Evolutionary conservation across 1,139 yeast species (phyloP), one percentile per base, ranked within the genome.

Genomic region (Tardiomyces depauwii): DNA sequence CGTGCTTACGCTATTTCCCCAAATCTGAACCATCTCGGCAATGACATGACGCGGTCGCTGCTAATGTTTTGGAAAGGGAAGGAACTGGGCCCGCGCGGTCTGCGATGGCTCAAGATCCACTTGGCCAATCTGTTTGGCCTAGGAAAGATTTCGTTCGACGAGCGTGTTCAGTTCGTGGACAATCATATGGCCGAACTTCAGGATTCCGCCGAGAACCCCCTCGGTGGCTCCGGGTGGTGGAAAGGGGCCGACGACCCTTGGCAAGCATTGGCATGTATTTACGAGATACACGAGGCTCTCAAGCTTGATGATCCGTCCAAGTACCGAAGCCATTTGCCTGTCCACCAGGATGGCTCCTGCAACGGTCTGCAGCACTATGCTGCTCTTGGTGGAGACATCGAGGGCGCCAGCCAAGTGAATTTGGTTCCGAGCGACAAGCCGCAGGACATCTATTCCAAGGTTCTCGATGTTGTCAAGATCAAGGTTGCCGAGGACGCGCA

Each of bases 331-430:
- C 87, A 84, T 57, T 77, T 87, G 51, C 96, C 97, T 1, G 87
- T 91, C 14, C 97, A 91, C 63, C 96, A 88, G 66, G 98, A 91
- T 66, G 98, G 98, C 55, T 86, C 97, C 0, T 91, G 98, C 68
- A 91, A 91, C 55, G 88, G 88, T 1, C 71, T 81, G 48, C 98
- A 91, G 64, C 98, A 91, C 66, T 91, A 91, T 66, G 97, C 98
- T 14, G 98, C 98, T 0, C 73, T 91, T 40, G 98, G 97, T 57
- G 96, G 97, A 65, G 97, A 91, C 66, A 58, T 78, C 25, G 96
- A 85, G 62, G 98, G 98, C 63, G 98, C 97, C 0, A 74, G 73
- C 44, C 96, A 89, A 66, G 98, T 91, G 38, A 91, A 91, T 59
- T 69, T 91, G 60, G 71, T 80, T 40, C 95, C 95, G 2, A 76